Evolutionary conservation across 2,329 filamentous ascomycete species (phyloP), one percentile per base, ranked within the genome.

Genomic region (Microascus cirrosus): DNA sequence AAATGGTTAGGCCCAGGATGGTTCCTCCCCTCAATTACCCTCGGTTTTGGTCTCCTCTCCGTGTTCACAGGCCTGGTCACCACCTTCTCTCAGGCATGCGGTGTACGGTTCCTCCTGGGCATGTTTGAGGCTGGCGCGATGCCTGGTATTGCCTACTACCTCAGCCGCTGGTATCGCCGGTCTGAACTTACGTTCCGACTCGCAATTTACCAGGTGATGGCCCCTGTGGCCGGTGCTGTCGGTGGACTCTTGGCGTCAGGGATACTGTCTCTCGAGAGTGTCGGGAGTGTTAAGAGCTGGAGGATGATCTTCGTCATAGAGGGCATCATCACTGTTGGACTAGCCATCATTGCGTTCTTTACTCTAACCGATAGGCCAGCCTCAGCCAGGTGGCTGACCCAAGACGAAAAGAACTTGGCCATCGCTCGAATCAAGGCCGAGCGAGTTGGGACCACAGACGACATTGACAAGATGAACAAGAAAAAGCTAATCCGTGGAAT

Each of bases 281-380:
- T 80, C 1, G 70, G 72, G 0, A 85, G 85, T 1, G 74, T 85
- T 25, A 74, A 77, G 2, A 87, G 83, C 11, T 91, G 87, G 88
- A 76, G 86, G 28, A 91, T 87, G 88, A 91, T 93, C 55, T 93
- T 93, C 68, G 87, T 91, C 60, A 72, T 90, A 2, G 85, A 88
- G 67, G 80, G 80, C 28, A 59, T 79, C 24, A 63, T 74, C 22
- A 80, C 77, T 5, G 66, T 81, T 4, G 1, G 75, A 34, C 71
- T 80, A 54, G 87, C 77, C 50, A 61, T 76, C 45, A 63, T 66
- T 39, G 76, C 74, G 45, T 77, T 75, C 63, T 80, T 75, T 66
- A 70, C 73, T 52, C 80, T 86, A 65, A 71, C 80, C 60, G 83
- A 87, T 66, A 86, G 82, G 64, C 83, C 84, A 3, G 71, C 68